A percentile compares a stretch with the other conserved stretches of the same genome.
phyloP scores from a whole-genome alignment of 768 basidiomycete species.

The Cyclocybe aegerita region DNA sequence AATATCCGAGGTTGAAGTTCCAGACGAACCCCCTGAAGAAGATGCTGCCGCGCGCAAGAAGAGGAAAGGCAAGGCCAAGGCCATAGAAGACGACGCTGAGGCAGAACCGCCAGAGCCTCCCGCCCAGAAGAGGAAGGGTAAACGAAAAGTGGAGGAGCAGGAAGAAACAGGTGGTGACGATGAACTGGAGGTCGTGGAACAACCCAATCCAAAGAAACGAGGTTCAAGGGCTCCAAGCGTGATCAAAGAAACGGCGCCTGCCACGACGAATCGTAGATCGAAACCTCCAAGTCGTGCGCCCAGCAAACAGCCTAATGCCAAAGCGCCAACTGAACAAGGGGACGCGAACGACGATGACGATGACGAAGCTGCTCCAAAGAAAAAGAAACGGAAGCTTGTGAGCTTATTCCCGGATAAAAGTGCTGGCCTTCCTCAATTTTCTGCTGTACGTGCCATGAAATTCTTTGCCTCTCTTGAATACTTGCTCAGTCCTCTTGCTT shows the following conservation, averaged over 20 bases:
- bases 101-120: slow-evolving; percentile 15
- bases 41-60: slow-evolving; percentile 10
- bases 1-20: slow-evolving; percentile 1
- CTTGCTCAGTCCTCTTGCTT: slow-evolving; percentile 1
- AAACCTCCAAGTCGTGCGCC: slow-evolving; percentile 21
- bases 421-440: too few relatives aligned
- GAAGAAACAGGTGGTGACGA: slow-evolving; percentile 20
- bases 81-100: slow-evolving; percentile 19
- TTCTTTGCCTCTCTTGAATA: too few relatives aligned
- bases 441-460: too few relatives aligned
- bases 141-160: slow-evolving; percentile 27
- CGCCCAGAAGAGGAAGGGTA: slow-evolving; percentile 32
- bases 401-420: slow-evolving; percentile 18
- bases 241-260: slow-evolving; percentile 3
- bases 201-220: slow-evolving; percentile 14
- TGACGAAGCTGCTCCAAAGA: slow-evolving; percentile 41
- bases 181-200: slow-evolving; percentile 23
- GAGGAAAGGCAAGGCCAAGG: slow-evolving; percentile 32
- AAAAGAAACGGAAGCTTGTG: slow-evolving; percentile 73
- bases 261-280: slow-evolving; percentile 6
- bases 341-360: slow-evolving; percentile 22
- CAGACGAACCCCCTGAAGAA: neutral
- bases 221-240: slow-evolving; percentile 11
- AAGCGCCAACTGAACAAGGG: slow-evolving; percentile 7
- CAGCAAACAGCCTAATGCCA: slow-evolving; percentile 20